Evolutionary conservation across 2,329 filamentous ascomycete species (phyloP).

Genomic region (Arthrobotrys sinensis): DNA sequence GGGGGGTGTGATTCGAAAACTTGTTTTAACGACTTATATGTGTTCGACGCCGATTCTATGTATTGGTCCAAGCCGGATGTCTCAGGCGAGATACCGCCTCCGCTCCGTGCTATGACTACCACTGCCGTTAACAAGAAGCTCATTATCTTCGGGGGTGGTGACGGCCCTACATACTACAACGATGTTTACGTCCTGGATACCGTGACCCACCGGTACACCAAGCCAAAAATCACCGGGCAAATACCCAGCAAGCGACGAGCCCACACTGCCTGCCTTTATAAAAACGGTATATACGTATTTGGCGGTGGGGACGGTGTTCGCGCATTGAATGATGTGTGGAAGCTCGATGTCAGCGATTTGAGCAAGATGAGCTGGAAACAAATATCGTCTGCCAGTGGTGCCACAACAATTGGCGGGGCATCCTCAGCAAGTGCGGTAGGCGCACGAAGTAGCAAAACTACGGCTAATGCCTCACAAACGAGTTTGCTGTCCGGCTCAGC

Average conservation of each 20-base stretch:
- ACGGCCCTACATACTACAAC: constrained; percentile 80
- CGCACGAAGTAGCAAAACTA: constrained; percentile 38
- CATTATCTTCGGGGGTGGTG: constrained; percentile 79
- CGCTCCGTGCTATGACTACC: constrained; percentile 79
- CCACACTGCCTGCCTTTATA: constrained; percentile 80
- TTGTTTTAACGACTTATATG: constrained; percentile 80
- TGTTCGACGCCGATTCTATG: constrained; percentile 79
- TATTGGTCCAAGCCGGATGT: constrained; percentile 79
- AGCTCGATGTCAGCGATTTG: constrained; percentile 78
- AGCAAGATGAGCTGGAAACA: constrained; percentile 77
- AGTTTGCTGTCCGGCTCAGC: constrained; percentile 44
- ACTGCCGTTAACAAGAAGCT: constrained; percentile 78
- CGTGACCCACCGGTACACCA: constrained; percentile 78
- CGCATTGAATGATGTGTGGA: constrained; percentile 80
- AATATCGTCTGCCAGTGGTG: constrained; percentile 68
- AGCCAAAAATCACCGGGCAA: constrained; percentile 74
- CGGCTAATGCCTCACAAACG: constrained; percentile 45
- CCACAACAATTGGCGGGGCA: constrained; percentile 50
- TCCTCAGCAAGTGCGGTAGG: constrained; percentile 1
- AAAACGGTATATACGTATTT: constrained; percentile 80
- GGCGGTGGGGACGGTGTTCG: constrained; percentile 80
- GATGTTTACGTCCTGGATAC: constrained; percentile 81
- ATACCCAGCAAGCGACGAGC: constrained; percentile 76
- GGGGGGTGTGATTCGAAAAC: constrained; percentile 78
- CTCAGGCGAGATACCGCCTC: constrained; percentile 76